Percentiles rank a stretch among this genome's conserved stretches.
Conservation (phyloP, 2,329 filamentous ascomycete species). For the Fusarium sp. region DNA sequence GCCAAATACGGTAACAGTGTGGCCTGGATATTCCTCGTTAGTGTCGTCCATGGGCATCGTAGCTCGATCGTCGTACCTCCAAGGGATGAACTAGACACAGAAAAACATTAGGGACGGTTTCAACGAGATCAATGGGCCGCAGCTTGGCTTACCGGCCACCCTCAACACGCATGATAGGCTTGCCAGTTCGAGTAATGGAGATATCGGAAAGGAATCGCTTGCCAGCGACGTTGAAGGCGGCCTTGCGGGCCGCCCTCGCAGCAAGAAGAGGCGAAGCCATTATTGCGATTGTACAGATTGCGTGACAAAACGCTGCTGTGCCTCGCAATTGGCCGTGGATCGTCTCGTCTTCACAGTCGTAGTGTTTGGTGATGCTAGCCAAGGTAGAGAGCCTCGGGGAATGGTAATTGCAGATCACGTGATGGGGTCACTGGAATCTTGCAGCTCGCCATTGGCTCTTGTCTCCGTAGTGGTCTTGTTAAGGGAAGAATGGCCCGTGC, state of each 20-base stretch:
- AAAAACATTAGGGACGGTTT: slow-evolving; percentile 44
- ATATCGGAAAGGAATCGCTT: slow-evolving; percentile 79
- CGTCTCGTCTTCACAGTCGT: slow-evolving; percentile 38
- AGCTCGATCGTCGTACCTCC: slow-evolving; percentile 71
- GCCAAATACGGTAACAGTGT: slow-evolving; percentile 97
- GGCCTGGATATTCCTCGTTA: slow-evolving; percentile 67
- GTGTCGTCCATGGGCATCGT: slow-evolving; percentile 30
- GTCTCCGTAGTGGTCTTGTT: not conserved
- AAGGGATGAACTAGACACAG: slow-evolving; percentile 76
- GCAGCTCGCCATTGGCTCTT: slow-evolving; percentile 29
- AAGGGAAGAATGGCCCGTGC: slow-evolving; percentile 39
- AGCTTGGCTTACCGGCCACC: slow-evolving; percentile 80
- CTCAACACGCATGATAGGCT: slow-evolving; percentile 88
- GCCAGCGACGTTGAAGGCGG: slow-evolving; percentile 59
- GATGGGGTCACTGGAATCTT: slow-evolving; percentile 39
- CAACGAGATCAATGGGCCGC: slow-evolving; percentile 38
- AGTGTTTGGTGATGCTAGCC: slow-evolving; percentile 43
- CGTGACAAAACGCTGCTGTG: slow-evolving; percentile 47
- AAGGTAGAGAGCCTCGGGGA: slow-evolving; percentile 41
- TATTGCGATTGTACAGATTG: slow-evolving; percentile 50
- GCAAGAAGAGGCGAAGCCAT: slow-evolving; percentile 69
- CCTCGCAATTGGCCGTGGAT: slow-evolving; percentile 49
- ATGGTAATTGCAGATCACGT: slow-evolving; percentile 45
- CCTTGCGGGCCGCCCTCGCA: slow-evolving; percentile 63
- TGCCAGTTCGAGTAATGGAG: slow-evolving; percentile 93